These are phyloP conservation scores for Daldinia grandis DNA, from an alignment of 495 filamentous ascomycete genomes.

Conservation along the genomic window DNA sequence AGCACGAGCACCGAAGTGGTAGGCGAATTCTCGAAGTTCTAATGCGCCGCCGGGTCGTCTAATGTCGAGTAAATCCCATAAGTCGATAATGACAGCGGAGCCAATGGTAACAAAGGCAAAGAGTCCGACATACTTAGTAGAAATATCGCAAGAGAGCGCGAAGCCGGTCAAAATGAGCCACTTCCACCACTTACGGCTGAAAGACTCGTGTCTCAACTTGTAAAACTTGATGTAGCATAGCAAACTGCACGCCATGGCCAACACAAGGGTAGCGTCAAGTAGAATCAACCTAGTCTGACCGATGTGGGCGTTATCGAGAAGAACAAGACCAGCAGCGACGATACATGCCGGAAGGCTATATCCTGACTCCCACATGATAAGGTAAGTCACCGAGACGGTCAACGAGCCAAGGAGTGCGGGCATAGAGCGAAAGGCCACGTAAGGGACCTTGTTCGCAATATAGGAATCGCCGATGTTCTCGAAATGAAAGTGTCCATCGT, in stretches of 20 bases:
- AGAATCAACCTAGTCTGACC: slow-evolving; percentile 96
- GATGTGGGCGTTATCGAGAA: slow-evolving; percentile 98
- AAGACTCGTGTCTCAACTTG: slow-evolving; percentile 89
- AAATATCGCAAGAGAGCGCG: slow-evolving; percentile 94
- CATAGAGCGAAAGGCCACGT: slow-evolving; percentile 93
- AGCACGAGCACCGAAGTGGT: slow-evolving; percentile 87
- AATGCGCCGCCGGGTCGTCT: slow-evolving; percentile 81
- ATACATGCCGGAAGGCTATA: slow-evolving; percentile 94
- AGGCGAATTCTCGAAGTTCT: slow-evolving; percentile 77
- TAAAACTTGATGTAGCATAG: slow-evolving; percentile 97
- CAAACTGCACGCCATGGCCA: slow-evolving; percentile 94
- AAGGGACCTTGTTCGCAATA: slow-evolving; percentile 95
- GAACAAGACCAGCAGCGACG: slow-evolving; percentile 82
- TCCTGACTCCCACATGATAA: slow-evolving; percentile 99
- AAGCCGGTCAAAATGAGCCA: slow-evolving; percentile 97
- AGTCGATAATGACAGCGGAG: slow-evolving; percentile 88
- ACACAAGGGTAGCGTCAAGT: slow-evolving; percentile 90
- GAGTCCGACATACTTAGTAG: slow-evolving; percentile 95
- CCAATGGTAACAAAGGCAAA: slow-evolving; percentile 99
- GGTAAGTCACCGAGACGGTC: slow-evolving; percentile 91
- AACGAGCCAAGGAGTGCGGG: slow-evolving; percentile 90
- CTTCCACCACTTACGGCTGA: slow-evolving; percentile 98
- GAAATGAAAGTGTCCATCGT: slow-evolving; percentile 96
- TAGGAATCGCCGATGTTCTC: slow-evolving; percentile 99
- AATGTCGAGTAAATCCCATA: slow-evolving; percentile 94